phyloP scores from a whole-genome alignment of 2,329 filamentous ascomycete species.

The Lasiodiplodia hormozganensis region DNA sequence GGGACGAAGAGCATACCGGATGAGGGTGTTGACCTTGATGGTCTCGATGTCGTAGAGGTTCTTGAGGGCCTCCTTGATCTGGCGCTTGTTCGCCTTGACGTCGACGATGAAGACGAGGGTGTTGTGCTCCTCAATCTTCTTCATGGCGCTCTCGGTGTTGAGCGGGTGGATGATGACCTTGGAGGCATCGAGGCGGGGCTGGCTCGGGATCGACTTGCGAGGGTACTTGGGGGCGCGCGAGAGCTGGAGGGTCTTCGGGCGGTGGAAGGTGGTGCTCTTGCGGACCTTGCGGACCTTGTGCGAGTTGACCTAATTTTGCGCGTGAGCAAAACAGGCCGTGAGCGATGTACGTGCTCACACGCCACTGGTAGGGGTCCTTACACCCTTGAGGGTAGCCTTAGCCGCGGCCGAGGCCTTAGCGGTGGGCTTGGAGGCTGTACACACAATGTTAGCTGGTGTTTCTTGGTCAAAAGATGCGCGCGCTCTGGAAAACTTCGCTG shows the following conservation, averaged over 20 bases:
- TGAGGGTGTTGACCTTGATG: constrained; percentile 99
- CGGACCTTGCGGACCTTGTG: constrained; percentile 95
- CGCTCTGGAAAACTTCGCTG: constrained; percentile 25
- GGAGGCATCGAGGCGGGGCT: constrained; percentile 92
- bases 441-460: constrained; percentile 39
- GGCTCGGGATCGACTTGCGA: constrained; percentile 90
- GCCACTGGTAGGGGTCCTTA: constrained; percentile 54
- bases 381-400: constrained; percentile 94
- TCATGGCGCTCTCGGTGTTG: constrained; percentile 99
- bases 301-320: constrained; percentile 64
- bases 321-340: constrained; percentile 56
- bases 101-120: constrained; percentile 98
- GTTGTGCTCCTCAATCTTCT: constrained; percentile 99
- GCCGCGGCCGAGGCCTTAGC: constrained; percentile 88
- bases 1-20: constrained; percentile 70
- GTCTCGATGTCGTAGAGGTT: constrained; percentile 99
- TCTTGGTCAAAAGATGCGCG: not conserved
- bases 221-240: constrained; percentile 94
- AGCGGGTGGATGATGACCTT: constrained; percentile 98
- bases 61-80: constrained; percentile 98
- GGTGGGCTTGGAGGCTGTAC: constrained; percentile 66
- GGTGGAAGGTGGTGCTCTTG: constrained; percentile 87
- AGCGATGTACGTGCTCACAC: constrained; percentile 59
- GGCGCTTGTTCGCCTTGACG: constrained; percentile 92
- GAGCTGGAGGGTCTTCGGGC: constrained; percentile 93